Conservation (phyloP, 1,139 yeast genomes). For the Kluyveromyces marxianus region DNA sequence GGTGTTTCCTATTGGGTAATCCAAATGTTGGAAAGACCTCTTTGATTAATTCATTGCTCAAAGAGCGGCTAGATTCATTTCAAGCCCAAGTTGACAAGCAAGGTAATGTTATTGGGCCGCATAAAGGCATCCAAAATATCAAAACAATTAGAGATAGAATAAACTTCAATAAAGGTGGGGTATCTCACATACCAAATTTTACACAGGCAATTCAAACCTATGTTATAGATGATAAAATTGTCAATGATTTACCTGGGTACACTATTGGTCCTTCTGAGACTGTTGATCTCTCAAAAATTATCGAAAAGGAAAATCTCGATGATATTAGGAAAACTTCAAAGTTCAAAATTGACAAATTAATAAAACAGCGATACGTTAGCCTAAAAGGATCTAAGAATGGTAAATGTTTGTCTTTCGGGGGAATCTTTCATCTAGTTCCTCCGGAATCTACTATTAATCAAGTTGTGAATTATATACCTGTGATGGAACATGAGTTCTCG, state of each 20-base stretch:
- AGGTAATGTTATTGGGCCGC: constrained; percentile 6
- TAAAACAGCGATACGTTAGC: constrained; percentile 35
- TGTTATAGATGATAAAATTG: constrained; percentile 17
- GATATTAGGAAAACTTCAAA: constrained; percentile 24
- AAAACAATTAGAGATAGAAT: background rate
- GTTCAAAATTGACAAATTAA: constrained; percentile 19
- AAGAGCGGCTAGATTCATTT: constrained; percentile 23
- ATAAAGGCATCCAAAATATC: background rate
- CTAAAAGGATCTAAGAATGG: constrained; percentile 34
- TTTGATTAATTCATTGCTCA: constrained; percentile 41
- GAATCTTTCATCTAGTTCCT: constrained; percentile 46
- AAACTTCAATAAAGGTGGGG: constrained; percentile 20
- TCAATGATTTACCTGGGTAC: constrained; percentile 29
- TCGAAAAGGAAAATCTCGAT: constrained; percentile 21
- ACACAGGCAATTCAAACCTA: constrained; percentile 25
- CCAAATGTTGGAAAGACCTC: constrained; percentile 76
- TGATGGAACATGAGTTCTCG: constrained; percentile 24
- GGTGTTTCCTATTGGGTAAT: constrained; percentile 58
- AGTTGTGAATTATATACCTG: constrained; percentile 29
- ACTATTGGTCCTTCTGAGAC: constrained; percentile 8
- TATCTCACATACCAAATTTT: constrained; percentile 29
- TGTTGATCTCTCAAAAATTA: constrained; percentile 13
- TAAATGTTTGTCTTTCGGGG: constrained; percentile 49
- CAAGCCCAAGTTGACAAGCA: constrained; percentile 13
- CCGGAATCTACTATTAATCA: constrained; percentile 40